Evolutionary conservation across 139 green algal species (phyloP).

Genomic region (Chlorella sp.): DNA sequence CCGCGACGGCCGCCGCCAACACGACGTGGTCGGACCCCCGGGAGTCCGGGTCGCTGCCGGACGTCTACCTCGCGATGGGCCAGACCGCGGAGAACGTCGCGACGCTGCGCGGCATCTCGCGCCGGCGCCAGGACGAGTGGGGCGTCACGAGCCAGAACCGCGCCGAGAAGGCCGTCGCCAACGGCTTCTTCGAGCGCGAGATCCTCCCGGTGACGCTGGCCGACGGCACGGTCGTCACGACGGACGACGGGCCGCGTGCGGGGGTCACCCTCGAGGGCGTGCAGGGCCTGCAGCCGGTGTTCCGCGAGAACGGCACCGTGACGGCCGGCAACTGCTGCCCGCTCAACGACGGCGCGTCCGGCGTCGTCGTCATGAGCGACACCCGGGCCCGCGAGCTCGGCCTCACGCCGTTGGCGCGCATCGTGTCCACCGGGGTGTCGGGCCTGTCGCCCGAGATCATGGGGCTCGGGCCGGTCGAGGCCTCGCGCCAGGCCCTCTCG

Average conservation of each 20-base stretch:
- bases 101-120: constrained; percentile 70
- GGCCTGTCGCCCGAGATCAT: constrained; percentile 95
- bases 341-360: constrained; percentile 31
- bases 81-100: constrained; percentile 97
- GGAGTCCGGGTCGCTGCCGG: too few species aligned
- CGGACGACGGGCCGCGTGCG: constrained; percentile 85
- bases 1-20: too few species aligned
- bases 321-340: constrained; percentile 91
- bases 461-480: constrained; percentile 90
- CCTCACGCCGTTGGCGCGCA: not conserved
- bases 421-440: constrained; percentile 69
- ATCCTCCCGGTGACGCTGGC: constrained; percentile 93
- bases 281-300: constrained; percentile 69
- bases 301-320: constrained; percentile 91
- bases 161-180: constrained; percentile 66
- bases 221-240: constrained; percentile 8
- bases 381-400: not conserved
- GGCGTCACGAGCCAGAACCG: constrained; percentile 69
- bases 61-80: constrained; percentile 99
- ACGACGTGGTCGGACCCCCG: too few species aligned
- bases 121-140: constrained; percentile 75
- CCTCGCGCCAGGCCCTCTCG: constrained; percentile 85
- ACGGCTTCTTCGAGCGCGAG: constrained; percentile 86
- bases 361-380: not conserved
- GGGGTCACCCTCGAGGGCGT: constrained; percentile 61